Base-by-base conservation (phyloP, 805 yeast genomes). In the Kluyveromyces aestuarii region DNA sequence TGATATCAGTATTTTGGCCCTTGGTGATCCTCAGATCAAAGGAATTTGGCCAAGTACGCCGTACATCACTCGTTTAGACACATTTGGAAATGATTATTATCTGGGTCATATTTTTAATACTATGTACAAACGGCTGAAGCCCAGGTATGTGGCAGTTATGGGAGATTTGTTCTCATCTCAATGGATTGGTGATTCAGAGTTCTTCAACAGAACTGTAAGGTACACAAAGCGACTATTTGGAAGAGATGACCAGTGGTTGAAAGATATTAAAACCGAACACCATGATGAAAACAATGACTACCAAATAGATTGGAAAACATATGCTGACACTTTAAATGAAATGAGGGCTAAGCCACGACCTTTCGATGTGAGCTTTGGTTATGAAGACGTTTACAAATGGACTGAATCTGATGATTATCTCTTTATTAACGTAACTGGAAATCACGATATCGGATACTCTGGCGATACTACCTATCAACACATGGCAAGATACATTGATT, bases 21-120 rank as follows among this genome's bases (percentile, higher is more conserved):
- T 89, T 64, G 99, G 98, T 7, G 99, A 93, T 61, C 99, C 99
- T 0, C 99, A 93, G 69, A 90, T 93, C 64, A 86, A 91, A 52
- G 99, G 99, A 2, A 79, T 82, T 56, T 81, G 87, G 84, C 77
- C 76, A 8, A 69, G 72, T 25, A 84, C 96, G 1, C 78, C 82
- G 13, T 80, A 82, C 59, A 72, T 87, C 50, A 84, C 86, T 51
- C 67, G 87, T 46, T 69, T 93, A 25, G 99, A 93, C 61, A 84
- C 86, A 48, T 84, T 67, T 60, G 99, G 96, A 2, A 93, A 93
- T 68, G 99, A 93, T 68, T 76, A 79, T 55, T 93, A 83, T 60
- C 69, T 93, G 51, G 95, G 96, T 1, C 97, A 90, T 58, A 82
- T 91, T 21, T 88, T 83, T 63, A 58, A 66, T 2, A 75, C 77